A percentile compares a stretch with the other conserved stretches of the same genome.
Evolutionary conservation across 23 red algal genomes (phyloP).

Genomic region (Gracilaria gracilis): DNA sequence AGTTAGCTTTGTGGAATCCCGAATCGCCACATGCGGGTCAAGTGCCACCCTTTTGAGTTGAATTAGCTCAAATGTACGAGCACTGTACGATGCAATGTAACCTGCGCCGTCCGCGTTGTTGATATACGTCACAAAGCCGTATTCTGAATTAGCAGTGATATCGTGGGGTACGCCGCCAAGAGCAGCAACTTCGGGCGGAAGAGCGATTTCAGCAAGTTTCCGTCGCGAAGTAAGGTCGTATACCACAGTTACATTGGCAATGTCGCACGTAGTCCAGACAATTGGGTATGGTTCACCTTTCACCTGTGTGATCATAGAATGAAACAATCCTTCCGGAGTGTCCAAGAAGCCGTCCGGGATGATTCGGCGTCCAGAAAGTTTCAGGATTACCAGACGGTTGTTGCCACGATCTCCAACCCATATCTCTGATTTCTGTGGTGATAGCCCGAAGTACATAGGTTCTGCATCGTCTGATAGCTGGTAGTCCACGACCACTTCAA

Average conservation of each 20-base stretch:
- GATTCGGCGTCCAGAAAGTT: neutral
- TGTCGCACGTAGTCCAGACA: slow-evolving; percentile 55
- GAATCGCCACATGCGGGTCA: slow-evolving; percentile 45
- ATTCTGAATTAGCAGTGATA: slow-evolving; percentile 32
- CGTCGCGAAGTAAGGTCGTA: slow-evolving; percentile 36
- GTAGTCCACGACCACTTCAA: slow-evolving; percentile 13
- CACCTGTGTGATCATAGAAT: slow-evolving; percentile 33
- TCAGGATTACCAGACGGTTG: slow-evolving; percentile 31
- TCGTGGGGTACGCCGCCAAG: slow-evolving; percentile 53
- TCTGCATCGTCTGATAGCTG: slow-evolving; percentile 16
- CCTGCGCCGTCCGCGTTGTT: slow-evolving; percentile 39
- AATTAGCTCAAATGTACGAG: slow-evolving; percentile 38
- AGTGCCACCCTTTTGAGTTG: neutral
- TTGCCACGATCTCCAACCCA: slow-evolving; percentile 62
- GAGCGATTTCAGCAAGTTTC: slow-evolving; percentile 19
- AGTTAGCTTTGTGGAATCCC: slow-evolving; percentile 17
- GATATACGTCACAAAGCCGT: slow-evolving; percentile 59
- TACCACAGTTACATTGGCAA: slow-evolving; percentile 46
- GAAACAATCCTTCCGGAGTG: slow-evolving; percentile 47
- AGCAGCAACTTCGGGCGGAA: slow-evolving; percentile 12
- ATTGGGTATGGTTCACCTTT: slow-evolving; percentile 1
- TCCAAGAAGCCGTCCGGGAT: slow-evolving; percentile 1
- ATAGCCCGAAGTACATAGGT: slow-evolving; percentile 44
- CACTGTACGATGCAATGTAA: slow-evolving; percentile 47
- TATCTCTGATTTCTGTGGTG: slow-evolving; percentile 26